Conservation (phyloP, 345 rosid genomes). For the Arabidopsis suecica region DNA sequence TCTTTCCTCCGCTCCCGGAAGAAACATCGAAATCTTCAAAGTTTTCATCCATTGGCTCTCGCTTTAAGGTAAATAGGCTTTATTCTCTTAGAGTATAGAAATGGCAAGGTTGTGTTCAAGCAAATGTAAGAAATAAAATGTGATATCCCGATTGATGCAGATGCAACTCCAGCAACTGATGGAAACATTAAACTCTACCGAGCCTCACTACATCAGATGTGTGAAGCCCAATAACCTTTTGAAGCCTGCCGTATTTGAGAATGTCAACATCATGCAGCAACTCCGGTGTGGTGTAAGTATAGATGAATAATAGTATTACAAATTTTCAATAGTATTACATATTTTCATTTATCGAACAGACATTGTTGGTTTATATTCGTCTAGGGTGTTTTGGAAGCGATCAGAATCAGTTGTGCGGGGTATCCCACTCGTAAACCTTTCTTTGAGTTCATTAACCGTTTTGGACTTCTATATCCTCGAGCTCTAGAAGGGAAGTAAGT, state of each 20-base stretch:
- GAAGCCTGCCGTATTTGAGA: constrained; percentile 94
- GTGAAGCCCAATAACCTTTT: constrained; percentile 92
- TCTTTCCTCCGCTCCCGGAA: constrained; percentile 85
- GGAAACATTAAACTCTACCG: constrained; percentile 92
- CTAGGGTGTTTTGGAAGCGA: constrained; percentile 94
- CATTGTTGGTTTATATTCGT: not conserved
- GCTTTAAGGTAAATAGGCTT: constrained; percentile 67
- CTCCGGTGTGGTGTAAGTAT: constrained; percentile 90
- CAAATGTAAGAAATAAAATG: not conserved
- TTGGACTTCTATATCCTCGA: constrained; percentile 77
- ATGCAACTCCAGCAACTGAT: constrained; percentile 80
- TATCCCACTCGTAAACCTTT: constrained; percentile 93
- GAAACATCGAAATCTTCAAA: constrained; percentile 89
- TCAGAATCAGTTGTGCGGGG: constrained; percentile 96
- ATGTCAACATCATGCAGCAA: constrained; percentile 92
- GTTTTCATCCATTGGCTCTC: constrained; percentile 92
- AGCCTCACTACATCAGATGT: constrained; percentile 96
- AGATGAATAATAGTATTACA: constrained; percentile 1
- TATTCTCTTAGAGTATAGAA: not conserved
- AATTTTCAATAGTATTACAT: not conserved
- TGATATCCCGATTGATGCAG: constrained; percentile 57
- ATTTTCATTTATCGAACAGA: not conserved
- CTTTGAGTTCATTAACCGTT: constrained; percentile 83
- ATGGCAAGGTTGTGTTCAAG: not conserved
- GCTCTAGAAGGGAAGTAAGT: constrained; percentile 86